These are phyloP conservation scores for Pseudofabraea citricarpa DNA, from an alignment of 2,329 filamentous ascomycete species.

Conservation along the genomic window DNA sequence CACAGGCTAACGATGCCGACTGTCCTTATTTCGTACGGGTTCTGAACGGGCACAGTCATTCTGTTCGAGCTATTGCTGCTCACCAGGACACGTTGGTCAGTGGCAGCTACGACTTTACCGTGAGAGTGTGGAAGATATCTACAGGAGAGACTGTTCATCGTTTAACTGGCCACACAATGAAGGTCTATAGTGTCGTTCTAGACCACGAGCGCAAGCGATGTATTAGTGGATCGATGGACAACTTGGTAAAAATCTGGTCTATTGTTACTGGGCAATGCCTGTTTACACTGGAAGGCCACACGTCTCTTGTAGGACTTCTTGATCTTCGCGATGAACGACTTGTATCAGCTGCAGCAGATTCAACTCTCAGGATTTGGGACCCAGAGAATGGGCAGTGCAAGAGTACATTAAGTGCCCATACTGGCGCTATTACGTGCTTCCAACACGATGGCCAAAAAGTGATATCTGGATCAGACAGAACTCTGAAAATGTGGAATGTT, in stretches of 20 bases:
- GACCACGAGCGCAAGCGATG: slow-evolving; percentile 90
- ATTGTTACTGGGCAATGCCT: slow-evolving; percentile 79
- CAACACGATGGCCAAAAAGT: slow-evolving; percentile 97
- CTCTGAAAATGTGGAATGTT: slow-evolving; percentile 98
- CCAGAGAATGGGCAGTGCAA: slow-evolving; percentile 89
- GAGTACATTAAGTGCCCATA: slow-evolving; percentile 86
- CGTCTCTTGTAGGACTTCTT: slow-evolving; percentile 83
- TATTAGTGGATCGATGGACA: slow-evolving; percentile 98
- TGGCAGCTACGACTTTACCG: slow-evolving; percentile 92
- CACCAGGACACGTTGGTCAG: slow-evolving; percentile 95
- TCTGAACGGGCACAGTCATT: slow-evolving; percentile 82
- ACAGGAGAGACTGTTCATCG: slow-evolving; percentile 85
- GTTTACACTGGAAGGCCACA: slow-evolving; percentile 89
- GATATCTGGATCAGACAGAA: slow-evolving; percentile 91
- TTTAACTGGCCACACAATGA: slow-evolving; percentile 80
- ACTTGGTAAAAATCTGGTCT: slow-evolving; percentile 96
- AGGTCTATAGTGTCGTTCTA: slow-evolving; percentile 95
- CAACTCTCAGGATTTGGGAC: slow-evolving; percentile 94
- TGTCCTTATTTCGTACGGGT: slow-evolving; percentile 94
- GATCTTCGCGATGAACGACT: slow-evolving; percentile 86
- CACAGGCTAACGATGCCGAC: slow-evolving; percentile 68
- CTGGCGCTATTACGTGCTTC: slow-evolving; percentile 96
- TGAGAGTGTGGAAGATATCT: slow-evolving; percentile 95
- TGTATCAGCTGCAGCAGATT: slow-evolving; percentile 92
- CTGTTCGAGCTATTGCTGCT: slow-evolving; percentile 91